Conservation (phyloP, 2,329 filamentous ascomycete genomes). For the Stachybotrys echinatus region DNA sequence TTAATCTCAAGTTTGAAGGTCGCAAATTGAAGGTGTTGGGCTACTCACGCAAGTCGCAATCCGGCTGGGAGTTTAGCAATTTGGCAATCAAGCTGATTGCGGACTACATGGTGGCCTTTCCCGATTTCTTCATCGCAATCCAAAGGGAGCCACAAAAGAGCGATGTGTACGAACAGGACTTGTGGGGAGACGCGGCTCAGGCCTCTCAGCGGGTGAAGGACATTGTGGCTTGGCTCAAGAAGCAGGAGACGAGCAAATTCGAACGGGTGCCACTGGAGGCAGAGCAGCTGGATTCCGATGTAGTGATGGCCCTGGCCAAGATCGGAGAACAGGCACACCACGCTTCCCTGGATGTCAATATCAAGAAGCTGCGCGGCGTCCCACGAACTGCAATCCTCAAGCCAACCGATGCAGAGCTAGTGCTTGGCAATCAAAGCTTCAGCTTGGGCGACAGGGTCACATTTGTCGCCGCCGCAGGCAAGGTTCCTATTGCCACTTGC, state of each 20-base stretch:
- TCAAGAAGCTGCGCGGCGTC: constrained; percentile 71
- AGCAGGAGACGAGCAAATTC: constrained; percentile 83
- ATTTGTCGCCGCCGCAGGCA: constrained; percentile 87
- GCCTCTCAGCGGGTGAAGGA: constrained; percentile 84
- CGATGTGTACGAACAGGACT: constrained; percentile 77
- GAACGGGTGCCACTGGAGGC: constrained; percentile 95
- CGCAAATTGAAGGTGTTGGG: constrained; percentile 94
- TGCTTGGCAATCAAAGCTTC: constrained; percentile 80
- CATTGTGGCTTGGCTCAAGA: constrained; percentile 89
- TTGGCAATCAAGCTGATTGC: constrained; percentile 76
- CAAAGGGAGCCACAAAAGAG: constrained; percentile 80
- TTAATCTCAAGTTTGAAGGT: constrained; percentile 95
- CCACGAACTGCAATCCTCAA: constrained; percentile 85
- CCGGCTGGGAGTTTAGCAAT: constrained; percentile 93
- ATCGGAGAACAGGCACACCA: constrained; percentile 62
- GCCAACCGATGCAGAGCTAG: constrained; percentile 92
- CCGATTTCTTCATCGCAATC: constrained; percentile 89
- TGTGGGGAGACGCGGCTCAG: constrained; percentile 68
- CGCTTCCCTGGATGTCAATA: constrained; percentile 46
- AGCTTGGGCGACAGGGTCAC: constrained; percentile 83
- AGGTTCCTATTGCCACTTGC: constrained; percentile 85
- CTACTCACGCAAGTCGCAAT: constrained; percentile 80
- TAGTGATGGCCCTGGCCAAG: constrained; percentile 74
- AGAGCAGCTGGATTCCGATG: constrained; percentile 88
- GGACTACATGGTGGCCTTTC: constrained; percentile 90